phyloP scores from a whole-genome alignment of 331 rosid species.

The Prunus yedoensis region DNA sequence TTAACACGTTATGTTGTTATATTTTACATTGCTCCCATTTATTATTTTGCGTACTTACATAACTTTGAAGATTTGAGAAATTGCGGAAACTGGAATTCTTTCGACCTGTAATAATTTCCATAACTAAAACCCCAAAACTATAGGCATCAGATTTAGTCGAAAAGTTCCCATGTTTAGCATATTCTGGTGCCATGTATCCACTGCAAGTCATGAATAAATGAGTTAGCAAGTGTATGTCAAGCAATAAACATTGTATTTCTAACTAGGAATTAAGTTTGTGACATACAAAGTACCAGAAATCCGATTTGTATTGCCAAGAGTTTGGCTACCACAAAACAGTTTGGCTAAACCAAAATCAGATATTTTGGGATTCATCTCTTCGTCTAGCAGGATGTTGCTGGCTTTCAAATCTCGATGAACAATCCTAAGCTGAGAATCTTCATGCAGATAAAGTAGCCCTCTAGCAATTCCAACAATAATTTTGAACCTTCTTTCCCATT shows the following conservation, averaged over 20 bases:
- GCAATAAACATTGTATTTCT: not conserved
- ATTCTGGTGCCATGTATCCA: conserved; percentile 35
- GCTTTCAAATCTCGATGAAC: conserved; percentile 38
- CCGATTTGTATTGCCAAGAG: conserved; percentile 34
- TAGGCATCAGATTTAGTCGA: conserved; percentile 30
- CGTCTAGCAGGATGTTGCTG: conserved; percentile 32
- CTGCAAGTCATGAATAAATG: conserved; percentile 11
- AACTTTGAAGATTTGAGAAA: conserved; percentile 26
- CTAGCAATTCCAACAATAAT: conserved; percentile 34
- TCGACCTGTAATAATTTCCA: conserved; percentile 28
- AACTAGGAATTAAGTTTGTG: not conserved
- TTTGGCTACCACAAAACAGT: conserved; percentile 28
- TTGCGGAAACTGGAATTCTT: conserved; percentile 23
- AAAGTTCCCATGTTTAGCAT: conserved; percentile 22
- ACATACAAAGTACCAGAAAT: conserved; percentile 40
- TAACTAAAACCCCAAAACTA: conserved; percentile 28
- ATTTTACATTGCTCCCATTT: not conserved
- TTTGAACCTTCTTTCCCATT: conserved; percentile 36
- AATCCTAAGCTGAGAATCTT: conserved; percentile 35
- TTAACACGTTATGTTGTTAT: no score
- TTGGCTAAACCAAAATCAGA: conserved; percentile 35
- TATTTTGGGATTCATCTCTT: conserved; percentile 39
- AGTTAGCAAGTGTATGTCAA: not conserved
- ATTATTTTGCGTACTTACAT: conserved; percentile 14
- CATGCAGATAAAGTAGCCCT: conserved; percentile 34